Evolutionary conservation across 2,329 filamentous ascomycete species (phyloP).

Genomic region (Calonectria hawksworthii): DNA sequence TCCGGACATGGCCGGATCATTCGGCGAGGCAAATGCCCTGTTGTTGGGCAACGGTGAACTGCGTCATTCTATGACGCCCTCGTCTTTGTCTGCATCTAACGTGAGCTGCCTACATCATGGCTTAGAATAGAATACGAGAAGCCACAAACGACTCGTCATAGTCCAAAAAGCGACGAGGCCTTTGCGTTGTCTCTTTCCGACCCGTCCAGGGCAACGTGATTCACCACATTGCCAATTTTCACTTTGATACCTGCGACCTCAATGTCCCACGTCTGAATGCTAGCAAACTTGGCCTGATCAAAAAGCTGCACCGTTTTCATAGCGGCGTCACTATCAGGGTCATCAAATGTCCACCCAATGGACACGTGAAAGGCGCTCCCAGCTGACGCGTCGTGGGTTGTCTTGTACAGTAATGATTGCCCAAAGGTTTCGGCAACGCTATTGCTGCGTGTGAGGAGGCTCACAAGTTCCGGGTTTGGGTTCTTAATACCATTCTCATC

Average conservation of each 20-base stretch:
- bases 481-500: constrained; percentile 45
- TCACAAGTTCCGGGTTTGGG: constrained; percentile 67
- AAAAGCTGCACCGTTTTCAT: constrained; percentile 45
- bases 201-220: constrained; percentile 57
- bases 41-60: background rate
- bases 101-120: background rate
- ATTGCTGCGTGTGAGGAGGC: constrained; percentile 79
- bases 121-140: background rate
- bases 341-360: constrained; percentile 83
- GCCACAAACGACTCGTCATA: constrained; percentile 10
- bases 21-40: background rate
- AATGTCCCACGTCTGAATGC: constrained; percentile 61
- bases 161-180: constrained; percentile 29
- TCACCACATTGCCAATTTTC: constrained; percentile 81
- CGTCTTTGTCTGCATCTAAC: background rate
- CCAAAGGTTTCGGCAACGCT: constrained; percentile 76
- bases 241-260: constrained; percentile 75
- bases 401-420: constrained; percentile 80
- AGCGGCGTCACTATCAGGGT: constrained; percentile 59
- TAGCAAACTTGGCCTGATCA: constrained; percentile 39
- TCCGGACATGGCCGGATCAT: background rate
- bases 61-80: background rate
- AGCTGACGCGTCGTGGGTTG: constrained; percentile 39
- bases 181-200: constrained; percentile 8
- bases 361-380: constrained; percentile 83